A percentile compares a stretch with the other conserved stretches of the same genome.
These are phyloP conservation scores for Nothophaeocryptopus gaeumannii DNA, from an alignment of 2,329 filamentous ascomycete genomes.

Conservation along the genomic window DNA sequence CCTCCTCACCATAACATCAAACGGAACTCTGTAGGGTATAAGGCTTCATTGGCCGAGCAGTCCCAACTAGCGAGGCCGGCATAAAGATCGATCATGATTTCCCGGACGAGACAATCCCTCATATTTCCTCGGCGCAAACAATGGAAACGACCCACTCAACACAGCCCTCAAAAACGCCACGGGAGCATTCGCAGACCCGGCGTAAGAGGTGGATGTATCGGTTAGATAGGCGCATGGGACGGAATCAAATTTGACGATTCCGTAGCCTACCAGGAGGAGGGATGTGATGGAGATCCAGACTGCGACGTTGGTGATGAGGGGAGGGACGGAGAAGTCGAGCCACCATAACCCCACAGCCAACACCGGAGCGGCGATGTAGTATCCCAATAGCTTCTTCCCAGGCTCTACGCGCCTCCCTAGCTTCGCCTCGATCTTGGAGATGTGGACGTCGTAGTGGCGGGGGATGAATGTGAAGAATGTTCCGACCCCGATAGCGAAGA, in stretches of 20 bases:
- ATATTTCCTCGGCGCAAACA: slow-evolving; percentile 37
- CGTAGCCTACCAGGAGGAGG: slow-evolving; percentile 47
- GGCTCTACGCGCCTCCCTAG: slow-evolving; percentile 34
- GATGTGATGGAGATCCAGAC: slow-evolving; percentile 24
- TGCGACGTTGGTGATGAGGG: slow-evolving; percentile 33
- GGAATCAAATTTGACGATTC: slow-evolving; percentile 47
- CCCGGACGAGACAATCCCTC: background rate
- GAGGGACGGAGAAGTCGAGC: slow-evolving; percentile 51
- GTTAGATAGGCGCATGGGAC: slow-evolving; percentile 45
- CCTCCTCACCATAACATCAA: no score
- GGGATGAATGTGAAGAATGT: slow-evolving; percentile 43
- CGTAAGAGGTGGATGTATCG: slow-evolving; percentile 46
- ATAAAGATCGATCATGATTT: background rate
- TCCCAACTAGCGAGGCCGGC: no score
- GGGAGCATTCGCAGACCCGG: slow-evolving; percentile 45
- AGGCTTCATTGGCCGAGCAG: no score
- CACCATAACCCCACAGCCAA: slow-evolving; percentile 46
- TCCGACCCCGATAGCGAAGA: slow-evolving; percentile 62
- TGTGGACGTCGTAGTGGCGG: slow-evolving; percentile 42
- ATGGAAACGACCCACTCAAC: slow-evolving; percentile 40
- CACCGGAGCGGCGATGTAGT: slow-evolving; percentile 45
- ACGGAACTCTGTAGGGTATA: no score
- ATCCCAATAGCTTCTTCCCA: slow-evolving; percentile 51
- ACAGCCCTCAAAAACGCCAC: slow-evolving; percentile 41
- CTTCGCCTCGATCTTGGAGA: slow-evolving; percentile 30